Evolutionary conservation across 139 green algal genomes (phyloP).

Genomic region (Dunaliella sp.): DNA sequence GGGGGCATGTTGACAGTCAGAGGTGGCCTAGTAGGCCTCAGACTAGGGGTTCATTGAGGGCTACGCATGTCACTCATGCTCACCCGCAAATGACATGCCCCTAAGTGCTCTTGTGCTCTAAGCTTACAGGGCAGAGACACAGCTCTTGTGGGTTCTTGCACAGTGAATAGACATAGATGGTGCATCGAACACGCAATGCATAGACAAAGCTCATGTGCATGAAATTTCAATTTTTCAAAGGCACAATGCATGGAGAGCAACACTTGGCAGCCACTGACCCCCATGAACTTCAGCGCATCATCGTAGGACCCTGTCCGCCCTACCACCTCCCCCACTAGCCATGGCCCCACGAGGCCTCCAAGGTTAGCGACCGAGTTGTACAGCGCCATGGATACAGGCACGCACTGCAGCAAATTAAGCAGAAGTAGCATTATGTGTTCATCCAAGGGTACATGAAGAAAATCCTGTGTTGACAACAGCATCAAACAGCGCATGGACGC

Average conservation of each 20-base stretch:
- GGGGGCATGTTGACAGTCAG: too few relatives aligned
- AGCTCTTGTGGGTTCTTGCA: neutral
- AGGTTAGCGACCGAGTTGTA: slow-evolving; percentile 36
- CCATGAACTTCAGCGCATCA: slow-evolving; percentile 18
- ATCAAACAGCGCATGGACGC: too few relatives aligned
- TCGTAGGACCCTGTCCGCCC: slow-evolving; percentile 9
- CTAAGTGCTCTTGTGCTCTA: neutral
- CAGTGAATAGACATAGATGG: neutral
- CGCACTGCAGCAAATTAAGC: too few relatives aligned
- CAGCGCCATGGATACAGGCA: slow-evolving; percentile 21
- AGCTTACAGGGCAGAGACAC: neutral
- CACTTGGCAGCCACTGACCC: neutral
- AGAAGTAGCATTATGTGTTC: too few relatives aligned
- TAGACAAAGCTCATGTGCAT: too few relatives aligned
- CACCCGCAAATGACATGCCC: neutral
- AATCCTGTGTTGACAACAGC: too few relatives aligned
- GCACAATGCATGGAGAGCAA: neutral
- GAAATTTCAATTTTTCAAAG: too few relatives aligned
- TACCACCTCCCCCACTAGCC: slow-evolving; percentile 30
- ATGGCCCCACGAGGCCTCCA: slow-evolving; percentile 25
- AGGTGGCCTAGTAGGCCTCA: too few relatives aligned
- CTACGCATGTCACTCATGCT: too few relatives aligned
- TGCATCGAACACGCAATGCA: too few relatives aligned
- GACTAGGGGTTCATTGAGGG: too few relatives aligned
- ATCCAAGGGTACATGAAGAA: too few relatives aligned